These are phyloP conservation scores for Eragrostis tef DNA, from an alignment of 202 grass and related monocot species.

Conservation along the genomic window DNA sequence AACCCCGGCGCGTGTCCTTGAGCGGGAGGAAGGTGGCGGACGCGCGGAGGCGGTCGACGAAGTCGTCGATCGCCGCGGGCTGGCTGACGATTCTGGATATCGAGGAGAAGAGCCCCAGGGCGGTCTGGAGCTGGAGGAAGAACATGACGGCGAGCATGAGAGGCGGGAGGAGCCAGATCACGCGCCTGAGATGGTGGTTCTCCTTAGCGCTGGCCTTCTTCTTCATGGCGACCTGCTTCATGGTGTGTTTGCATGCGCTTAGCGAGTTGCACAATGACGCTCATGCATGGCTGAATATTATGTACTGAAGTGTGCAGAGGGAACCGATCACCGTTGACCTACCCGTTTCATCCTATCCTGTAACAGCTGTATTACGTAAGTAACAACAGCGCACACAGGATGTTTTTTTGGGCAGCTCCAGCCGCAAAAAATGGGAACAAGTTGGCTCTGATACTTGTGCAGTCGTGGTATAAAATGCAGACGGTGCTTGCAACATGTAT, in stretches of 20 bases:
- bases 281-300: not conserved
- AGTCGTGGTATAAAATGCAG: not conserved
- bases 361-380: not conserved
- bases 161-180: conserved; percentile 35
- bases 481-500: not conserved
- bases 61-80: not conserved
- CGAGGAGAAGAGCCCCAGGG: conserved; percentile 25
- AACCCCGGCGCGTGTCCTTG: conserved; percentile 50
- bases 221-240: conserved; percentile 16
- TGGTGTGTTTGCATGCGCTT: not conserved
- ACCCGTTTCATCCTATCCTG: not conserved
- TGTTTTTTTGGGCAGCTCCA: not conserved
- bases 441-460: not conserved
- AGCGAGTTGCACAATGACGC: not conserved
- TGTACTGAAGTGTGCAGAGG: not conserved
- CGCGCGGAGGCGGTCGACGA: conserved; percentile 37
- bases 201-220: not conserved
- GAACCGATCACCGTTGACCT: not conserved
- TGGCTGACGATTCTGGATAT: not conserved
- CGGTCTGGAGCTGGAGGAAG: conserved; percentile 25
- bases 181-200: conserved; percentile 24
- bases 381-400: not conserved
- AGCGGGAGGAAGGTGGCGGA: conserved; percentile 61
- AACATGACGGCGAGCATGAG: conserved; percentile 18
- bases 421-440: not conserved